A percentile compares a stretch with the other conserved stretches of the same genome.
These are phyloP conservation scores for Euphorbia peplus DNA, from an alignment of 345 rosid genomes.

Conservation along the genomic window DNA sequence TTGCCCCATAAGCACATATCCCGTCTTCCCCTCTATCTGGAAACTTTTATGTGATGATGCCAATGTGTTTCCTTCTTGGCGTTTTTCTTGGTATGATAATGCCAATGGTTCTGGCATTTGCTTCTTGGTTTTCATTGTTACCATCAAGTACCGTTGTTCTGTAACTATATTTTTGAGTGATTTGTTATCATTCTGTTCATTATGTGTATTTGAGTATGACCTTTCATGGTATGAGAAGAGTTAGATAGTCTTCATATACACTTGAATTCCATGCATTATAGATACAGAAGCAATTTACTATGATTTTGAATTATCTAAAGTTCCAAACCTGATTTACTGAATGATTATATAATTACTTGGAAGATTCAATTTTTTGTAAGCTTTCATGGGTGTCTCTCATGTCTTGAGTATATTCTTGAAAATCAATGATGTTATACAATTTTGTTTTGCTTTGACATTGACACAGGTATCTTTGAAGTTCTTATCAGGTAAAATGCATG, in stretches of 20 bases:
- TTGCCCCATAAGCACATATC: background rate
- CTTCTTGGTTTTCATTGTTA: background rate
- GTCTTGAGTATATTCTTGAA: constrained; percentile 8
- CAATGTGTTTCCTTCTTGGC: background rate
- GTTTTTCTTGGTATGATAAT: background rate
- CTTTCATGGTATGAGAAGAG: background rate
- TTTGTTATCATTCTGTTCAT: background rate
- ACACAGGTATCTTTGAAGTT: background rate
- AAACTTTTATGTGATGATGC: no score
- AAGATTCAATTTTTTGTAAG: background rate
- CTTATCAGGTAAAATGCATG: background rate
- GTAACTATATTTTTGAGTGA: background rate
- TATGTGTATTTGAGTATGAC: background rate
- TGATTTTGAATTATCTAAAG: no score
- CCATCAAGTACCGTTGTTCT: background rate
- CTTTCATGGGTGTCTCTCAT: no score
- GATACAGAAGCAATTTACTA: no score
- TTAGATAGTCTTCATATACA: background rate
- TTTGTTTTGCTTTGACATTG: background rate
- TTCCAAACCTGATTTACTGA: background rate
- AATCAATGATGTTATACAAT: background rate
- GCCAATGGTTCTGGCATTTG: background rate
- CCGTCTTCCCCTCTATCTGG: background rate
- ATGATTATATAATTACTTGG: background rate
- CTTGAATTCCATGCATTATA: background rate